phyloP scores from a whole-genome alignment of 768 basidiomycete genomes.

The Auriculariales sp. region DNA sequence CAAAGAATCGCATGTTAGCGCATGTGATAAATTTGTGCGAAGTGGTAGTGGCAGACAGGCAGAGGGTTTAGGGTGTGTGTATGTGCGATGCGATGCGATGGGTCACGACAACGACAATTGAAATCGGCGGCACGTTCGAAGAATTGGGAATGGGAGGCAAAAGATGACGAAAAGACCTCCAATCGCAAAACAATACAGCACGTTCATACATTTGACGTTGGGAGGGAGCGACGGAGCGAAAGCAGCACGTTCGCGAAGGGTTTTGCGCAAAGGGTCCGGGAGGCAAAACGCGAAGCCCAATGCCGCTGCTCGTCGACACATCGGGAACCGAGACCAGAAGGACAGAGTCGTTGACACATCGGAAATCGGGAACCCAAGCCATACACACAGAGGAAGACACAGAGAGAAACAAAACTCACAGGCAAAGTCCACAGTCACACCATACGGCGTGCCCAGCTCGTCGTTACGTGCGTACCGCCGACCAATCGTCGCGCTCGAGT shows the following conservation, averaged over 20 bases:
- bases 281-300: not conserved
- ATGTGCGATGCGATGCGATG: too few species aligned
- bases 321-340: constrained; percentile 5
- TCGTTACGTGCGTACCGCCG: constrained; percentile 97
- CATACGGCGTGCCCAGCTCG: constrained; percentile 95
- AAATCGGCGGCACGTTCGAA: too few species aligned
- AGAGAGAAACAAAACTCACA: constrained; percentile 28
- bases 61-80: too few species aligned
- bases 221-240: too few species aligned
- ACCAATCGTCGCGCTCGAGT: constrained; percentile 88
- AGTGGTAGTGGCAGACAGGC: too few species aligned
- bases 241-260: too few species aligned
- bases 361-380: constrained; percentile 1
- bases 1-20: not conserved
- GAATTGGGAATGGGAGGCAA: too few species aligned
- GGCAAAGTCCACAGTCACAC: constrained; percentile 92
- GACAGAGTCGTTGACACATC: constrained; percentile 1
- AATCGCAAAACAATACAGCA: too few species aligned
- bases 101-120: too few species aligned
- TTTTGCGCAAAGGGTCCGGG: not conserved
- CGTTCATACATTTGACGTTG: too few species aligned
- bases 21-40: too few species aligned
- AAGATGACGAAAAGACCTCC: too few species aligned
- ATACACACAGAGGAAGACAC: not conserved
- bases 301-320: not conserved